Evolutionary conservation across 2,329 filamentous ascomycete genomes (phyloP), one percentile per base, ranked within the genome.

Genomic region (Emericellopsis cladophorae): DNA sequence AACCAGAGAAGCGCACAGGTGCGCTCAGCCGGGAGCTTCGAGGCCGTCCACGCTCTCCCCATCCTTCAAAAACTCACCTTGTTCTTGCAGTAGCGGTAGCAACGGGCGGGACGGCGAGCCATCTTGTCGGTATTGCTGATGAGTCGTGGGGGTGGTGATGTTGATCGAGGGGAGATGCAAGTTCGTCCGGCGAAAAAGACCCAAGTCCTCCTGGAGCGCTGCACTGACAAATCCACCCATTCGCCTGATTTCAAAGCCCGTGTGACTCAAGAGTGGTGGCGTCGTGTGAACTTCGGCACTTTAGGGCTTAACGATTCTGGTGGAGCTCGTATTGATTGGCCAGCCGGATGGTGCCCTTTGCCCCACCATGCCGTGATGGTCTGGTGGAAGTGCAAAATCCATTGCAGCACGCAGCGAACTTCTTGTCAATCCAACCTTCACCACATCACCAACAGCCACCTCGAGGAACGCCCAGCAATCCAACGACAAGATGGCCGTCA

Each of bases 31-130:
- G 12, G 8, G 26, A 9, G 26, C 26, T 7, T 29, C 12, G 26
- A 12, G 12, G 26, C 26, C 26, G 26, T 21, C 18, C 18, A 29
- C 26, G 26, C 9, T 29, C 26, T 29, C 39, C 38, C 41, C 33
- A 43, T 40, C 43, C 36, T 40, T 40, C 40, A 32, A 35, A 39
- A 49, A 70, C 83, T 72, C 67, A 94, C 88, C 88, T 95, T 95
- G 84, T 96, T 98, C 87, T 98, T 98, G 89, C 92, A 98, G 85
- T 98, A 98, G 66, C 92, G 84, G 81, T 95, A 98, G 78, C 92
- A 98, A 78, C 92, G 85, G 65, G 92, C 92, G 66, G 92, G 92
- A 84, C 92, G 88, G 73, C 92, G 88, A 66, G 92, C 92, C 92
- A 98, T 98, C 77, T 82, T 89, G 82, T 81, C 78, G 71, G 75